phyloP scores from a whole-genome alignment of 306 rosid genomes.

The Elaeagnus macrophylla region DNA sequence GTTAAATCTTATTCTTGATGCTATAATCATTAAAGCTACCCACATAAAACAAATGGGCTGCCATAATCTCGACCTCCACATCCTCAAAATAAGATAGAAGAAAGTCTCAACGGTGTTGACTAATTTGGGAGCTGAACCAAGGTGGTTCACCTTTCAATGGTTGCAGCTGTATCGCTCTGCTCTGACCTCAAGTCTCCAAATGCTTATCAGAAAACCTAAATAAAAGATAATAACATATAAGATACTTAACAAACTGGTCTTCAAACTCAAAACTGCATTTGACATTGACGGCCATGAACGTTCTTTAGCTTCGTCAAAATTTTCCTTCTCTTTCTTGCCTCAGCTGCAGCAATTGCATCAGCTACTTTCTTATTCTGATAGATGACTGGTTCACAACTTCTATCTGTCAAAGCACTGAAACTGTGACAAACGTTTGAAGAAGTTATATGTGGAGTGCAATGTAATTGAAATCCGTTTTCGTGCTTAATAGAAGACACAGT shows the following conservation, averaged over 20 bases:
- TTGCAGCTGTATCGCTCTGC: constrained; percentile 8
- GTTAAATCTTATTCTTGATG: too few relatives aligned
- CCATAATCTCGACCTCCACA: constrained; percentile 16
- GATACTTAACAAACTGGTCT: neutral
- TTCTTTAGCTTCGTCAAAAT: constrained; percentile 69
- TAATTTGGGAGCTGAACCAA: constrained; percentile 18
- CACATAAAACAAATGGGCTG: constrained; percentile 6
- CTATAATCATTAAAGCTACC: too few relatives aligned
- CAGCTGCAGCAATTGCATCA: constrained; percentile 63
- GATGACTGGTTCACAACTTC: constrained; percentile 28
- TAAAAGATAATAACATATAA: constrained; percentile 11
- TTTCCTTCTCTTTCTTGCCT: constrained; percentile 89
- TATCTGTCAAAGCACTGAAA: constrained; percentile 35
- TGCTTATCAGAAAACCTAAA: too few relatives aligned
- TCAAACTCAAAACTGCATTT: constrained; percentile 47
- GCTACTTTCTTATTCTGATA: constrained; percentile 34
- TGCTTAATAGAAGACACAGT: constrained; percentile 28
- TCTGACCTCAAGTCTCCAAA: constrained; percentile 9
- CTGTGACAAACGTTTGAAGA: constrained; percentile 29
- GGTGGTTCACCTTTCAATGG: constrained; percentile 14
- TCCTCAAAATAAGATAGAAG: constrained; percentile 10
- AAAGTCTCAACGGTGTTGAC: constrained; percentile 23
- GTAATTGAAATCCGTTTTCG: constrained; percentile 25
- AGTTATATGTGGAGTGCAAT: constrained; percentile 18
- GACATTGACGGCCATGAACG: constrained; percentile 49